Conservation (phyloP, 1,284 basidiomycete genomes). For the Papiliotrema nemorosa region DNA sequence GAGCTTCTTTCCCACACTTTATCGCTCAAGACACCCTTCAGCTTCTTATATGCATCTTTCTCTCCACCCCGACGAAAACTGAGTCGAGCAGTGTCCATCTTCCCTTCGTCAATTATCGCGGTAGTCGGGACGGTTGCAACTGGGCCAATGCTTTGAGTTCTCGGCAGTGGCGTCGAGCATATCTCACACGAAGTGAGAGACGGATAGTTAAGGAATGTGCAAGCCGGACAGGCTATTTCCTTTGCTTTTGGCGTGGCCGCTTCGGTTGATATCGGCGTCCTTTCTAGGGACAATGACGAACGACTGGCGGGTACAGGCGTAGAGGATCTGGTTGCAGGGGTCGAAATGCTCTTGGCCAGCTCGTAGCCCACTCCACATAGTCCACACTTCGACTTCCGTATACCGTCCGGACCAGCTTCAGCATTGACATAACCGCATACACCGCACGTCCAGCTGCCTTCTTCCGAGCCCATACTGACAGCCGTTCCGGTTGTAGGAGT, state of each 20-base stretch:
- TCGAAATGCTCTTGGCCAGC: slow-evolving; percentile 4
- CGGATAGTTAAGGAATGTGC: slow-evolving; percentile 88
- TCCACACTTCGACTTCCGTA: slow-evolving; percentile 57
- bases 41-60: slow-evolving; percentile 71
- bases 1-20: slow-evolving; percentile 66
- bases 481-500: slow-evolving; percentile 18
- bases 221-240: slow-evolving; percentile 68
- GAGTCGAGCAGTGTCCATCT: slow-evolving; percentile 55
- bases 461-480: slow-evolving; percentile 10
- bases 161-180: slow-evolving; percentile 65
- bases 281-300: neutral
- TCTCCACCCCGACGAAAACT: slow-evolving; percentile 91
- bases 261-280: neutral
- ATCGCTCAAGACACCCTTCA: slow-evolving; percentile 71
- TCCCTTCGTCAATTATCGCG: slow-evolving; percentile 15
- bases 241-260: neutral
- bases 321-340: slow-evolving; percentile 10
- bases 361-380: slow-evolving; percentile 58
- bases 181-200: slow-evolving; percentile 78
- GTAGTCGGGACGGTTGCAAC: neutral
- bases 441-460: slow-evolving; percentile 68
- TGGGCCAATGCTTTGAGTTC: neutral
- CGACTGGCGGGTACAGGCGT: slow-evolving; percentile 1
- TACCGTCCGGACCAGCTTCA: slow-evolving; percentile 48
- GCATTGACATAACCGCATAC: slow-evolving; percentile 76